Conservation (phyloP, 192 early-diverging fungal species). For the Backusella luteola region DNA sequence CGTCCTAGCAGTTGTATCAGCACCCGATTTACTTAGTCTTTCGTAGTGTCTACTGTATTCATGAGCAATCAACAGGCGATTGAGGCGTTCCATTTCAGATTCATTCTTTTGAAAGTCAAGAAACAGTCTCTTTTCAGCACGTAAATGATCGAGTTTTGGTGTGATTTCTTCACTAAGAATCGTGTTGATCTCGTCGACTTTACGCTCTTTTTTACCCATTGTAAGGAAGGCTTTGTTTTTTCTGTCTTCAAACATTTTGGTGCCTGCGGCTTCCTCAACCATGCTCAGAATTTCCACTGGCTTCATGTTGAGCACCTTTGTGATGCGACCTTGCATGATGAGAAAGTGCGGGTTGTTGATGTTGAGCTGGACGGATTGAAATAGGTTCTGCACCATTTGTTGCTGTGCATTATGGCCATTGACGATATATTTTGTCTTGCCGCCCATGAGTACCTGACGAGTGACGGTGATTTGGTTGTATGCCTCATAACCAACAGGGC, state of each 20-base stretch:
- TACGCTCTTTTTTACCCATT: conserved; percentile 95
- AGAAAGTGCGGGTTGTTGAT: conserved; percentile 99
- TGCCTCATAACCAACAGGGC: conserved; percentile 87
- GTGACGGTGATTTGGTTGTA: conserved; percentile 89
- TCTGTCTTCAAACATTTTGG: conserved; percentile 97
- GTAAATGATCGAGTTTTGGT: conserved; percentile 89
- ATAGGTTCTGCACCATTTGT: conserved; percentile 85
- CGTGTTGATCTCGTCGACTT: conserved; percentile 86
- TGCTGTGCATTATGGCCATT: conserved; percentile 92
- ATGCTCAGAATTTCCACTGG: conserved; percentile 93
- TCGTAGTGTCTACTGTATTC: conserved; percentile 76
- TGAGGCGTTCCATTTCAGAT: conserved; percentile 82
- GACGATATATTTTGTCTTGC: conserved; percentile 95
- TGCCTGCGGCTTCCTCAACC: conserved; percentile 99
- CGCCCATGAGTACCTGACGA: conserved; percentile 87
- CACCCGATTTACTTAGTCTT: conserved; percentile 32
- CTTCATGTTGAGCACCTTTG: conserved; percentile 99
- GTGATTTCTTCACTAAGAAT: conserved; percentile 87
- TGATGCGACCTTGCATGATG: conserved; percentile 99
- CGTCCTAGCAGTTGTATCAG: conserved; percentile 38
- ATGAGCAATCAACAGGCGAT: conserved; percentile 78
- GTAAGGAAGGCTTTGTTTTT: conserved; percentile 93
- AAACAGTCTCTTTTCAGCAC: conserved; percentile 82
- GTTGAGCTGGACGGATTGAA: conserved; percentile 97
- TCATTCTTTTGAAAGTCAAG: conserved; percentile 94